These are phyloP conservation scores for Arachis stenosperma DNA, from an alignment of 306 rosid genomes.

Conservation along the genomic window DNA sequence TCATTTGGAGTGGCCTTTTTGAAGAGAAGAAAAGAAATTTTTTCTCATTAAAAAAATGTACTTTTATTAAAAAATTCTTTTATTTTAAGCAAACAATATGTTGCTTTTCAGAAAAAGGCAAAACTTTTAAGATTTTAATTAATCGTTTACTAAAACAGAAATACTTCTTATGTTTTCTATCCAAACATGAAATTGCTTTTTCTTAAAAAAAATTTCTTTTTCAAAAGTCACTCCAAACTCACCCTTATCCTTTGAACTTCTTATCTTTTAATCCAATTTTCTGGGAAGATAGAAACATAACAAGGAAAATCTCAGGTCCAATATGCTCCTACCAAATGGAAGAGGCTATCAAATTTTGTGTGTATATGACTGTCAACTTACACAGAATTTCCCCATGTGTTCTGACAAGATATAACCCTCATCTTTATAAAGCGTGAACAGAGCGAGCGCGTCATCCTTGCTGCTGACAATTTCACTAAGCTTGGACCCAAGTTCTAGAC, in stretches of 20 bases:
- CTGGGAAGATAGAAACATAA: background rate
- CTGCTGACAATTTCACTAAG: conserved; percentile 72
- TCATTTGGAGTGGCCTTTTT: no score
- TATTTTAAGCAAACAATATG: no score
- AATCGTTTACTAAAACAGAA: no score
- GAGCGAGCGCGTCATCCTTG: conserved; percentile 74
- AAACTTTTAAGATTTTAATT: no score
- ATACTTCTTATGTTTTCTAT: no score
- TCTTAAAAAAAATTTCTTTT: no score
- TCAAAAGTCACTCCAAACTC: no score
- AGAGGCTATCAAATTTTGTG: background rate
- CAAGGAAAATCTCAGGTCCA: background rate
- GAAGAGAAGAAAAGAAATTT: no score
- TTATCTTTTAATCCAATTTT: background rate
- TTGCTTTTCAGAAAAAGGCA: no score
- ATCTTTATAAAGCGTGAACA: conserved; percentile 62
- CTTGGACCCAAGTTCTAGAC: conserved; percentile 85
- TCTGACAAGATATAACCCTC: conserved; percentile 90
- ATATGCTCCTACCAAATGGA: background rate
- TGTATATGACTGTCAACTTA: conserved; percentile 49
- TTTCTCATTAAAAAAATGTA: no score
- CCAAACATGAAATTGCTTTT: no score
- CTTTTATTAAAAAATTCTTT: no score
- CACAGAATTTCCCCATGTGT: conserved; percentile 72
- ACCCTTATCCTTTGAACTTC: background rate